Conservation (phyloP, 2,329 filamentous ascomycete species). For the Colletotrichum brevisporum region DNA sequence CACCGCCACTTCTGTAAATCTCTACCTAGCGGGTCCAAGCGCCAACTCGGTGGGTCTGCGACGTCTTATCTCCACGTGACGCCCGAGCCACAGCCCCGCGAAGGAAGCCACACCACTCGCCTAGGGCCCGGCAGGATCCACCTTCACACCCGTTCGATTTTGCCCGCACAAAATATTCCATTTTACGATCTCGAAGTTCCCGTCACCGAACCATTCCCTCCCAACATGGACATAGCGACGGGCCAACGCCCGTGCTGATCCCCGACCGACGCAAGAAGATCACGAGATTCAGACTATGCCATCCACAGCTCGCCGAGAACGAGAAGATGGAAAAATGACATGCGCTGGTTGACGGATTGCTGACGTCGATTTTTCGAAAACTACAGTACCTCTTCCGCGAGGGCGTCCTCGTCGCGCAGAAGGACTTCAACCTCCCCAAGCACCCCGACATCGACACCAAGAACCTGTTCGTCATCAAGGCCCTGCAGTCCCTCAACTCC, state of each 20-base stretch:
- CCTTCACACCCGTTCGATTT: not conserved
- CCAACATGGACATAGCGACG: too few species aligned
- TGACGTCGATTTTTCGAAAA: constrained; percentile 42
- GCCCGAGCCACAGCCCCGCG: not conserved
- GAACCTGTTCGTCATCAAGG: constrained; percentile 99
- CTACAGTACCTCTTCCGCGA: constrained; percentile 93
- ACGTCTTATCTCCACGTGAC: constrained; percentile 1
- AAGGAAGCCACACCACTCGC: not conserved
- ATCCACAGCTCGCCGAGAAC: constrained; percentile 8
- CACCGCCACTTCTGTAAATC: not conserved
- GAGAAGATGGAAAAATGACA: constrained; percentile 11
- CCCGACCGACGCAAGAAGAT: constrained; percentile 99
- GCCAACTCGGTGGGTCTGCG: not conserved
- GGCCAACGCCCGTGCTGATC: too few species aligned
- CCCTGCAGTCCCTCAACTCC: constrained; percentile 96
- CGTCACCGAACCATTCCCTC: constrained; percentile 55
- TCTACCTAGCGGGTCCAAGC: not conserved
- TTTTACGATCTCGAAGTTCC: constrained; percentile 53
- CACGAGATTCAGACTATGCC: constrained; percentile 74
- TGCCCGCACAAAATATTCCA: constrained; percentile 58
- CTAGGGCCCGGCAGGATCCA: not conserved
- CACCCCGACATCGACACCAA: constrained; percentile 99
- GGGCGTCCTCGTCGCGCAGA: constrained; percentile 95
- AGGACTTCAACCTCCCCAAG: constrained; percentile 99
- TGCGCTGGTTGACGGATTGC: constrained; percentile 18